Base-by-base conservation (phyloP, 2,329 filamentous ascomycete species). In the Aspergillus sp. region DNA sequence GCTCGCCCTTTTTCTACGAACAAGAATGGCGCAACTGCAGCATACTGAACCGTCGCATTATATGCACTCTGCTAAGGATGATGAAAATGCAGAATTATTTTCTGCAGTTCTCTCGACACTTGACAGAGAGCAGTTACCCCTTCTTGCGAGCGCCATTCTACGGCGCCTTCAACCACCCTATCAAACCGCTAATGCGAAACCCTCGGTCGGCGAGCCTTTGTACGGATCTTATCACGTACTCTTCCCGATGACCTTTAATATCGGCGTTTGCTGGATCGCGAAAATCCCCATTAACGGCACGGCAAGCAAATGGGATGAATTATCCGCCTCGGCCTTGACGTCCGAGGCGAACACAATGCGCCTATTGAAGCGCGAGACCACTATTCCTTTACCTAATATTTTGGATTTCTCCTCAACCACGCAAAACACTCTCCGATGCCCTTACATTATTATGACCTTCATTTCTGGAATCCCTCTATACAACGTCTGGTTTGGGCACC, bases 331-430 rank as follows among this genome's bases (percentile, higher is more conserved):
- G 12, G 15, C 28, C 30, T 25, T 36, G 16, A 13, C 34, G 30
- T 48, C 48, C 4, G 50, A 58, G 39, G 49, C 45, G 6, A 40
- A 42, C 17, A 52, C 48, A 6, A 56, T 58, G 52, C 39, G 37
- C n/a, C 29, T 55, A 2, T 32, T 59, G 7, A 44, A 45, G 31
- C 34, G 35, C 8, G 43, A 57, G 24, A 57, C 51, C 6, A 47
- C 43, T 1, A 48, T 57, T 25, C 52, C 49, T 14, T 12, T 57
- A 3, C 52, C 56, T n/a, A 34, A 50, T 3, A 46, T 55, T 26
- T 40, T 48, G 8, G 46, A 46, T 15, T 58, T 52, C 35, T 43
- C 41, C 5, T 29, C 41, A 3, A 49, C 48, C 35, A 34, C 7
- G 22, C 12, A 51, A 15, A 55, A 52, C 22, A 14, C 15, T 22